These are phyloP conservation scores for Irineochytrium annulatum DNA, from an alignment of 192 early-diverging fungal species.

Conservation along the genomic window DNA sequence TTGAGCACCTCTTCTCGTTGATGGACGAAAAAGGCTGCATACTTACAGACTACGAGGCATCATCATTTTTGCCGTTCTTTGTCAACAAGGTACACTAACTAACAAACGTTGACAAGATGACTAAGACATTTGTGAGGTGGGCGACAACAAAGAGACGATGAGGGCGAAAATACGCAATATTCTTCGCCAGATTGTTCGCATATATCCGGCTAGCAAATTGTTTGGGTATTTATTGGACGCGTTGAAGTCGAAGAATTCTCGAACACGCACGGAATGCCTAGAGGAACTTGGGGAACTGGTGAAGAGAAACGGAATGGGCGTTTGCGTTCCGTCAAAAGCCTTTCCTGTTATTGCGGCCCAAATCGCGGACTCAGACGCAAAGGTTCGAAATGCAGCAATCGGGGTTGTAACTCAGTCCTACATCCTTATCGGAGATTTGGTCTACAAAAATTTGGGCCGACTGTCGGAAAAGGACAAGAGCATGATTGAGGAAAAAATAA, in stretches of 20 bases:
- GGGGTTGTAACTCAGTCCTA: constrained; percentile 70
- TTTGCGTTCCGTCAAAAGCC: constrained; percentile 60
- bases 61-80: constrained; percentile 70
- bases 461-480: constrained; percentile 77
- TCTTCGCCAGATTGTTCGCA: constrained; percentile 62
- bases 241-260: constrained; percentile 73
- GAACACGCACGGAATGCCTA: constrained; percentile 73
- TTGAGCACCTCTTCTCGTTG: constrained; percentile 67
- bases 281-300: constrained; percentile 73
- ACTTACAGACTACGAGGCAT: constrained; percentile 78
- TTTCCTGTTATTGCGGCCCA: constrained; percentile 69
- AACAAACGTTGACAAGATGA: constrained; percentile 4
- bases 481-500: constrained; percentile 76
- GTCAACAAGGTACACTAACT: constrained; percentile 56
- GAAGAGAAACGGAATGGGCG: constrained; percentile 62
- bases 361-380: constrained; percentile 77
- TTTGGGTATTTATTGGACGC: constrained; percentile 70
- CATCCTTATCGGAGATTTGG: constrained; percentile 65
- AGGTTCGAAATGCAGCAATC: constrained; percentile 75
- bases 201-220: constrained; percentile 77
- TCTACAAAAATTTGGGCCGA: constrained; percentile 68
- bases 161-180: constrained; percentile 66
- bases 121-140: constrained; percentile 49
- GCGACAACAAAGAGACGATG: constrained; percentile 82
- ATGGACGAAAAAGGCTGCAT: constrained; percentile 60